Conservation (phyloP, 73 alveolate species). For the Stentor coeruleus region DNA sequence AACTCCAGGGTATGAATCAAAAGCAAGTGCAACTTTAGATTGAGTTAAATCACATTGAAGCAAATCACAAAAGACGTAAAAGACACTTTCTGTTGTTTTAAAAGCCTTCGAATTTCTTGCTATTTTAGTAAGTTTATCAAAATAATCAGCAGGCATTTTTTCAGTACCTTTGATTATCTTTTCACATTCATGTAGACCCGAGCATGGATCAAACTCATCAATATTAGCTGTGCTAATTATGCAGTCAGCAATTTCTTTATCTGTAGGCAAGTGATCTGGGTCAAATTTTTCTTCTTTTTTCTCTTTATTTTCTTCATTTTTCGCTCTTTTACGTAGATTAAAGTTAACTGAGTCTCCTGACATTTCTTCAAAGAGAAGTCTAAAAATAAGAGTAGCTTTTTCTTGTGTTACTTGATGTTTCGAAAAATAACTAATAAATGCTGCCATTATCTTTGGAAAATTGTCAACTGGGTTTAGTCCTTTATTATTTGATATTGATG, state of each 20-base stretch:
- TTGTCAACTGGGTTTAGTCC: background rate
- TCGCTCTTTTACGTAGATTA: background rate
- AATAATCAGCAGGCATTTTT: background rate
- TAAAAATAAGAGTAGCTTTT: background rate
- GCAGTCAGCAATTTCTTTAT: background rate
- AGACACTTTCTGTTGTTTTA: background rate
- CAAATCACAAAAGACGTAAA: background rate
- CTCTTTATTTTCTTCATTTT: background rate
- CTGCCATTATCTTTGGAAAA: background rate
- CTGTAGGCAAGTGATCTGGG: background rate
- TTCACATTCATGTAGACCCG: background rate
- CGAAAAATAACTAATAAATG: background rate
- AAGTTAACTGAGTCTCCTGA: background rate
- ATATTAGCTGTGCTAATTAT: too few species aligned
- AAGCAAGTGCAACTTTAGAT: background rate
- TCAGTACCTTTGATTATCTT: background rate
- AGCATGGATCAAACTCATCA: background rate
- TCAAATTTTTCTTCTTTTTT: too few species aligned
- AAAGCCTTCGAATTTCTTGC: background rate
- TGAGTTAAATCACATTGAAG: background rate
- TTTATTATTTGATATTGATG: background rate
- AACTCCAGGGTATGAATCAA: background rate
- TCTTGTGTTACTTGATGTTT: background rate
- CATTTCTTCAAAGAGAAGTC: background rate
- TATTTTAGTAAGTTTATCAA: too few species aligned